phyloP scores from a whole-genome alignment of 768 basidiomycete species.

The Hypholoma fasciculare region DNA sequence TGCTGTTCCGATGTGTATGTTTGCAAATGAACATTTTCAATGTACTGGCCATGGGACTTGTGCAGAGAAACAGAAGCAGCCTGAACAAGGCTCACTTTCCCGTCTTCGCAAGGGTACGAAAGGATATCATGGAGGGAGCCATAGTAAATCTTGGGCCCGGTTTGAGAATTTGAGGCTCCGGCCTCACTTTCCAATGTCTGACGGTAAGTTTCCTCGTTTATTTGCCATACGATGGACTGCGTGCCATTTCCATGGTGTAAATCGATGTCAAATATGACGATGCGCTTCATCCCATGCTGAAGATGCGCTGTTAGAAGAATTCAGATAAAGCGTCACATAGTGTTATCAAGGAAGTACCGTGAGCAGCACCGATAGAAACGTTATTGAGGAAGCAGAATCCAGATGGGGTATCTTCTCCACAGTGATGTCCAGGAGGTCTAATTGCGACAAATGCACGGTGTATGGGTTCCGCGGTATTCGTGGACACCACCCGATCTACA shows the following conservation, averaged over 20 bases:
- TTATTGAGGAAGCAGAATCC: constrained; percentile 98
- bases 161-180: constrained; percentile 32
- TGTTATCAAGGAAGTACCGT: constrained; percentile 54
- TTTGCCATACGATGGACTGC: constrained; percentile 87
- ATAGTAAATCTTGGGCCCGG: constrained; percentile 73
- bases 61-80: constrained; percentile 84
- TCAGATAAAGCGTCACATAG: background rate
- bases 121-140: constrained; percentile 93
- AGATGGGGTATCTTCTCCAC: constrained; percentile 84
- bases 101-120: constrained; percentile 94
- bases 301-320: constrained; percentile 64
- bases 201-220: constrained; percentile 85
- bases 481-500: constrained; percentile 63
- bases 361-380: constrained; percentile 85
- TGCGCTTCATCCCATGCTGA: constrained; percentile 70
- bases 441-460: constrained; percentile 78
- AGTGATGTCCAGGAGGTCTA: constrained; percentile 93
- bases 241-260: constrained; percentile 96
- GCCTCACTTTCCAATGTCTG: constrained; percentile 59
- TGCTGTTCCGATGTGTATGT: constrained; percentile 70
- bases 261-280: constrained; percentile 91
- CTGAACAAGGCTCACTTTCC: constrained; percentile 73
- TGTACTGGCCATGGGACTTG: constrained; percentile 82
- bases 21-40: constrained; percentile 84
- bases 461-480: constrained; percentile 10